Evolutionary conservation across 2,329 filamentous ascomycete genomes (phyloP).

Genomic region (Penicillium hesseltinei): DNA sequence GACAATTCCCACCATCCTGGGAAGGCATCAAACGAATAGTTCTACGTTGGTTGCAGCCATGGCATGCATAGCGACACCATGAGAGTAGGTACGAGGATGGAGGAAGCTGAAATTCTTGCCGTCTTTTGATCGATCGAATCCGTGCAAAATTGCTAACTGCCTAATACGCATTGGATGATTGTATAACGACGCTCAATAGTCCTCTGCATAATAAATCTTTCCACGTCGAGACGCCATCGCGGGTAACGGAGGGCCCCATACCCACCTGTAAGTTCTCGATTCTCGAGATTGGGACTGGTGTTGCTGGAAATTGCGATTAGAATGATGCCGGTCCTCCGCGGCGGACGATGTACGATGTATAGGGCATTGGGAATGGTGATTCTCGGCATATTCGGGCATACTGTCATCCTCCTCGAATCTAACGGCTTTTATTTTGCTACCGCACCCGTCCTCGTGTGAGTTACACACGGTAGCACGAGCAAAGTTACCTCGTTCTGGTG

Average conservation of each 20-base stretch:
- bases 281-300: neutral
- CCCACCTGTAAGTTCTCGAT: neutral
- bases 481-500: neutral
- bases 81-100: neutral
- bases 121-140: neutral
- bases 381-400: neutral
- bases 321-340: neutral
- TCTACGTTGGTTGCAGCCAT: neutral
- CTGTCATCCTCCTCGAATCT: neutral
- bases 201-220: neutral
- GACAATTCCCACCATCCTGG: neutral
- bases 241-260: slow-evolving; percentile 1
- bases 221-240: neutral
- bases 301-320: neutral
- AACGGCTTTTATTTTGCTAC: neutral
- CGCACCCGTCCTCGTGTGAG: neutral
- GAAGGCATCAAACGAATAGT: neutral
- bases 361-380: neutral
- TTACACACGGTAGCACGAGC: neutral
- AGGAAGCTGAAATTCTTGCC: neutral
- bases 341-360: neutral
- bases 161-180: neutral
- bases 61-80: neutral
- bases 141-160: accelerated
- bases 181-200: neutral